These are phyloP conservation scores for Claviceps cyperi DNA, from an alignment of 2,329 filamentous ascomycete genomes.

Conservation along the genomic window DNA sequence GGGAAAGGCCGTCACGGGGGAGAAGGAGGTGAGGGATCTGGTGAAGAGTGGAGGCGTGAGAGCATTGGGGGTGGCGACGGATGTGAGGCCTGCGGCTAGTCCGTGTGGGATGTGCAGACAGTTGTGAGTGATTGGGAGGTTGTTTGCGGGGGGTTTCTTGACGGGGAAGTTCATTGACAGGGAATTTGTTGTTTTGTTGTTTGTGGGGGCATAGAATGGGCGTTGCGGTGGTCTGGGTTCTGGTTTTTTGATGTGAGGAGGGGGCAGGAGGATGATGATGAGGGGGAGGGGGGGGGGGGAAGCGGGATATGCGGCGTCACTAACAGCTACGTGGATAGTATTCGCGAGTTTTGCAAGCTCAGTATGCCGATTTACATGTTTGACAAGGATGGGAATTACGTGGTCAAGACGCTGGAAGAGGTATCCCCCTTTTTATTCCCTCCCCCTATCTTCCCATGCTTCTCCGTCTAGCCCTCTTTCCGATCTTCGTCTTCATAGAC, in stretches of 20 bases:
- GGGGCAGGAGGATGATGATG: no score
- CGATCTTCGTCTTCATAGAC: background rate
- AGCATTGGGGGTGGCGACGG: conserved; percentile 74
- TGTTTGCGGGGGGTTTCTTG: background rate
- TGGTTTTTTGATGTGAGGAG: no score
- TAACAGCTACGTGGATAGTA: conserved; percentile 28
- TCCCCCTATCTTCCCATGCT: no score
- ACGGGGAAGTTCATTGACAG: background rate
- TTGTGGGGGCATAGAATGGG: no score
- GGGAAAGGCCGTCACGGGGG: conserved; percentile 54
- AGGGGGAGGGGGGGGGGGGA: conserved; percentile 1
- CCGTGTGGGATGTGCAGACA: conserved; percentile 96
- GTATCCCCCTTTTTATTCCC: conserved; percentile 23
- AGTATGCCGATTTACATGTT: conserved; percentile 80
- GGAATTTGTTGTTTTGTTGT: no score
- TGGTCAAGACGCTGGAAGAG: conserved; percentile 56
- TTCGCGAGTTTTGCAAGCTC: conserved; percentile 60
- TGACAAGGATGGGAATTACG: conserved; percentile 60
- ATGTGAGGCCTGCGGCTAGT: conserved; percentile 52
- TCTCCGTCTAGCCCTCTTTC: background rate
- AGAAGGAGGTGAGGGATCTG: conserved; percentile 22
- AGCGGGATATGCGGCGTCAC: conserved; percentile 7
- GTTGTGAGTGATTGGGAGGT: conserved; percentile 44
- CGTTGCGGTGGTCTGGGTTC: no score
- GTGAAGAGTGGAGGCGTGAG: conserved; percentile 28